These are phyloP conservation scores for Cyclotella kingstonii DNA, from an alignment of 108 stramenopile genomes.

Conservation along the genomic window DNA sequence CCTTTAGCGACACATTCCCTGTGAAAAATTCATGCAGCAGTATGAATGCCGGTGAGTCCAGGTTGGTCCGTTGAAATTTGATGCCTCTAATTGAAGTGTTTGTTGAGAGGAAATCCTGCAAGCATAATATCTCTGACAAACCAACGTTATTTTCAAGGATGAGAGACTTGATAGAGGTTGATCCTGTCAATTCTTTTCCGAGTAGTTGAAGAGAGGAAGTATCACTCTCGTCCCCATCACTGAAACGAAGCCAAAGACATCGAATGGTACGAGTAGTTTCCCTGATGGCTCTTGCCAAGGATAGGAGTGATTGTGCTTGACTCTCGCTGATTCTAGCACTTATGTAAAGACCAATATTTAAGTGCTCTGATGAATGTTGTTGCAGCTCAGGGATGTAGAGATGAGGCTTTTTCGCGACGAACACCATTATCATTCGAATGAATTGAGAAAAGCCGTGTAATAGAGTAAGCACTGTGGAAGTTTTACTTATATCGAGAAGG, in stretches of 20 bases:
- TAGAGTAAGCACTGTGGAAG: too few species aligned
- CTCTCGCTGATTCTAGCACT: slow-evolving; percentile 16
- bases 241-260: slow-evolving; percentile 36
- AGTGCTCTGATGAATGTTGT: slow-evolving; percentile 19
- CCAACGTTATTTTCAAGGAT: slow-evolving; percentile 28
- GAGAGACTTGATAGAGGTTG: slow-evolving; percentile 23
- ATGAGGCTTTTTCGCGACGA: slow-evolving; percentile 33
- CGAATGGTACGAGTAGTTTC: slow-evolving; percentile 21
- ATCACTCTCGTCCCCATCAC: slow-evolving; percentile 29
- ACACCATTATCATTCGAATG: slow-evolving; percentile 17
- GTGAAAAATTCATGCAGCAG: slow-evolving; percentile 15
- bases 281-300: slow-evolving; percentile 15
- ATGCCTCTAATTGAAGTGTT: slow-evolving; percentile 30
- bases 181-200: slow-evolving; percentile 28
- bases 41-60: slow-evolving; percentile 10
- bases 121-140: slow-evolving; percentile 18
- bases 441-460: too few species aligned
- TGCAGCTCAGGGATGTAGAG: slow-evolving; percentile 26
- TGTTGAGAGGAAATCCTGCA: slow-evolving; percentile 16
- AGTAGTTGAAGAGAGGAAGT: slow-evolving; percentile 15
- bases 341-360: slow-evolving; percentile 33
- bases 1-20: slow-evolving; percentile 15
- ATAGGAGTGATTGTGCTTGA: slow-evolving; percentile 9
- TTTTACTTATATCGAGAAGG: too few species aligned
- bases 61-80: slow-evolving; percentile 21